phyloP scores from a whole-genome alignment of 805 yeast genomes.

The Saturnispora kantuleensis region DNA sequence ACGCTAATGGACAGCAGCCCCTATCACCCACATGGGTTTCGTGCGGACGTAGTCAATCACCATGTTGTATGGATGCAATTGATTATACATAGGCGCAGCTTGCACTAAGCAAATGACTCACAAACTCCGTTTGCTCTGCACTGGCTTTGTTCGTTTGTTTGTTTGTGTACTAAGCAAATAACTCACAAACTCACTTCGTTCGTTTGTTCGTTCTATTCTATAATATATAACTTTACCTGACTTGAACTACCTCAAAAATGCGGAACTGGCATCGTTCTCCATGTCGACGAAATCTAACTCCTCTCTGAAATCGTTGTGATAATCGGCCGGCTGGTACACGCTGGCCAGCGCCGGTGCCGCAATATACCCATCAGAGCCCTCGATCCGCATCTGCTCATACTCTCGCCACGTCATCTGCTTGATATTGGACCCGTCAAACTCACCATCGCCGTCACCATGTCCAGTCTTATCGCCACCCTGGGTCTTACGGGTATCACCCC shows the following conservation, averaged over 20 bases:
- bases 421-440: conserved; percentile 84
- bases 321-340: conserved; percentile 19
- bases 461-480: conserved; percentile 58
- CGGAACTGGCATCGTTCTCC: conserved; percentile 6
- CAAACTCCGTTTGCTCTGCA: too few relatives aligned
- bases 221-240: background rate
- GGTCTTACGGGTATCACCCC: conserved; percentile 92
- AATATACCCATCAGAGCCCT: conserved; percentile 8
- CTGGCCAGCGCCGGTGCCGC: conserved; percentile 18
- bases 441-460: conserved; percentile 66
- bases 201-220: background rate
- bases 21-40: too few relatives aligned
- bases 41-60: too few relatives aligned
- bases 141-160: too few relatives aligned
- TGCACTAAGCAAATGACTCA: too few relatives aligned
- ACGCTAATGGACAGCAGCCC: too few relatives aligned
- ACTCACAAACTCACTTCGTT: too few relatives aligned
- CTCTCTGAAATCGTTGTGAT: conserved; percentile 9
- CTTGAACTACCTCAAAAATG: background rate
- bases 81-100: too few relatives aligned
- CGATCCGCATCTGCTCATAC: conserved; percentile 58
- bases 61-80: too few relatives aligned
- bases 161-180: too few relatives aligned
- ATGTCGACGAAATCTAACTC: conserved; percentile 12
- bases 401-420: conserved; percentile 93